Evolutionary conservation across 2,329 filamentous ascomycete genomes (phyloP).

Genomic region (Claviceps sorghi): DNA sequence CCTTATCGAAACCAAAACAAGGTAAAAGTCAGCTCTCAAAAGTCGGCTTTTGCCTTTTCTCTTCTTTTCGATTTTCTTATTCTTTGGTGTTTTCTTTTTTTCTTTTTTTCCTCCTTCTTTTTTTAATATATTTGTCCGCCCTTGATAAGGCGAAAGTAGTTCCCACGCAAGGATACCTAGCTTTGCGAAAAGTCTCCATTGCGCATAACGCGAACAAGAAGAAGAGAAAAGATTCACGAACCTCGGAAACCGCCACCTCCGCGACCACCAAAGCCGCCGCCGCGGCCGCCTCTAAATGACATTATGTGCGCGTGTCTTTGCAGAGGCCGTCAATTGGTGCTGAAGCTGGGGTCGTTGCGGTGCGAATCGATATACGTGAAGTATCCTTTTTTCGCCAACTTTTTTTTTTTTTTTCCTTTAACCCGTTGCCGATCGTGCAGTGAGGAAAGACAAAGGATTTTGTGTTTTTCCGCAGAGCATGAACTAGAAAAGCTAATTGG

Average conservation of each 20-base stretch:
- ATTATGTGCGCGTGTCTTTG: slow-evolving; percentile 3
- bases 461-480: slow-evolving; percentile 4
- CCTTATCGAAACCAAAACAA: slow-evolving; percentile 3
- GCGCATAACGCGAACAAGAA: background rate
- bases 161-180: background rate
- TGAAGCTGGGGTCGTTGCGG: background rate
- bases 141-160: no score
- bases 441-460: slow-evolving; percentile 1
- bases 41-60: background rate
- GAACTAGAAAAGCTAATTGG: slow-evolving; percentile 3
- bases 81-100: background rate
- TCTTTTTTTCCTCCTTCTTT: no score
- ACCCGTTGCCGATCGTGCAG: background rate
- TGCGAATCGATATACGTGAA: background rate
- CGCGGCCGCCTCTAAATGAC: slow-evolving; percentile 11
- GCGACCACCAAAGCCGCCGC: slow-evolving; percentile 10
- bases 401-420: slow-evolving; percentile 3
- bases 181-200: background rate
- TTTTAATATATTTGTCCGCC: no score
- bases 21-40: background rate
- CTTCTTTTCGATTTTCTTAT: background rate
- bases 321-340: background rate
- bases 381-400: slow-evolving; percentile 2
- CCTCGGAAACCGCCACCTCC: slow-evolving; percentile 10
- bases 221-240: background rate